phyloP scores from a whole-genome alignment of 371 early-diverging fungal genomes.

The Lichtheimia hyalospora region DNA sequence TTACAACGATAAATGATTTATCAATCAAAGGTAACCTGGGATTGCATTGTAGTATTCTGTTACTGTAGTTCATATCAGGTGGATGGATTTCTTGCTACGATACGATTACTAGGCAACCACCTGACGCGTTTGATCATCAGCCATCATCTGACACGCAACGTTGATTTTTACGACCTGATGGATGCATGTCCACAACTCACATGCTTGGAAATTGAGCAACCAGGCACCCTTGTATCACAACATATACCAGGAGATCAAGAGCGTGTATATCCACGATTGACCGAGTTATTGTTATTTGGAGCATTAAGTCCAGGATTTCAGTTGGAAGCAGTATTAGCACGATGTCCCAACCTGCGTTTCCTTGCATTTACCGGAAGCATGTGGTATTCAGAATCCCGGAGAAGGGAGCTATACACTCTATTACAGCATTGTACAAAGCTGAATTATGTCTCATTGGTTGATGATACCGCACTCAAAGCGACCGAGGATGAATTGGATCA shows the following conservation, averaged over 20 bases:
- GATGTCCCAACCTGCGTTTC: background rate
- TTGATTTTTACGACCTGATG: slow-evolving; percentile 1
- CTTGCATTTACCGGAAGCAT: background rate
- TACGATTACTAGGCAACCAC: background rate
- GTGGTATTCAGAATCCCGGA: background rate
- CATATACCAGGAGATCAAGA: too few relatives aligned
- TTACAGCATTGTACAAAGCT: too few relatives aligned
- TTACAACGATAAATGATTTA: background rate
- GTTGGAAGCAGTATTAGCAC: background rate
- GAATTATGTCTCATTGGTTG: too few relatives aligned
- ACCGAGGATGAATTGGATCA: too few relatives aligned
- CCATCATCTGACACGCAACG: background rate
- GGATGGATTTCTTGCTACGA: background rate
- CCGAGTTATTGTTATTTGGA: background rate
- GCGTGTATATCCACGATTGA: background rate
- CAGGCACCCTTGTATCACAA: background rate
- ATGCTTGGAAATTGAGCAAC: background rate
- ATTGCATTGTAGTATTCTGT: slow-evolving; percentile 1
- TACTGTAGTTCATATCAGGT: background rate
- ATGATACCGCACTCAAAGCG: too few relatives aligned
- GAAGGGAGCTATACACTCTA: too few relatives aligned
- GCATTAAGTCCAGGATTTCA: background rate
- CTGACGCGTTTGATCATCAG: background rate
- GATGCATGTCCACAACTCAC: slow-evolving; percentile 6
- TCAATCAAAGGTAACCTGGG: background rate